Evolutionary conservation across 1,284 basidiomycete genomes (phyloP).

Genomic region (Porogramme epimiltina): DNA sequence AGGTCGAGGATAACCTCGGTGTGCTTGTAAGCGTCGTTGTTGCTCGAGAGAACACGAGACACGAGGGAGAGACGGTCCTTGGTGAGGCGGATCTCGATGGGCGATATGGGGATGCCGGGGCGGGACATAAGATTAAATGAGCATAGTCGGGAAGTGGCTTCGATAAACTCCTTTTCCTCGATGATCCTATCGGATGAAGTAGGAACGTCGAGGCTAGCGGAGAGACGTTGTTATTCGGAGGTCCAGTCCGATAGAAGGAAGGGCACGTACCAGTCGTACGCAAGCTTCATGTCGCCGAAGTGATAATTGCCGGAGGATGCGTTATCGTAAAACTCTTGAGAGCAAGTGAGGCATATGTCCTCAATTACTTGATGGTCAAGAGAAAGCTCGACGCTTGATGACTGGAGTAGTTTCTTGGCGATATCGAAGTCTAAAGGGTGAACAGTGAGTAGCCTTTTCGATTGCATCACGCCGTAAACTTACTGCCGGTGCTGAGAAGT

Average conservation of each 20-base stretch:
- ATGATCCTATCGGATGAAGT: slow-evolving; percentile 60
- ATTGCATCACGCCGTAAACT: slow-evolving; percentile 42
- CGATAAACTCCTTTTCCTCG: slow-evolving; percentile 88
- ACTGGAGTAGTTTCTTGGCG: slow-evolving; percentile 67
- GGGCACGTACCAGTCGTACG: slow-evolving; percentile 87
- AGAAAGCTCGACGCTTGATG: slow-evolving; percentile 50
- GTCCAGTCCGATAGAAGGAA: slow-evolving; percentile 14
- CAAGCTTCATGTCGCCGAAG: slow-evolving; percentile 91
- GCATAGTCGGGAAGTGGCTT: slow-evolving; percentile 86
- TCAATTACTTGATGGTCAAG: slow-evolving; percentile 63
- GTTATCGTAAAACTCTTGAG: slow-evolving; percentile 92
- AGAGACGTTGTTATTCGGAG: not conserved
- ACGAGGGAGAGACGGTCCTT: slow-evolving; percentile 85
- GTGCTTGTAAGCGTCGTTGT: slow-evolving; percentile 85
- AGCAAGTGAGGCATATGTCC: slow-evolving; percentile 77
- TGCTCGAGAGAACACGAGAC: slow-evolving; percentile 79
- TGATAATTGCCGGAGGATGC: slow-evolving; percentile 90
- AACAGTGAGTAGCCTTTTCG: slow-evolving; percentile 8
- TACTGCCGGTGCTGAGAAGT: slow-evolving; percentile 82
- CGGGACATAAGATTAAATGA: slow-evolving; percentile 81
- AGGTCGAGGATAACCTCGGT: slow-evolving; percentile 89
- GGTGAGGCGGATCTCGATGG: slow-evolving; percentile 88
- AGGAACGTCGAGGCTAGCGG: slow-evolving; percentile 74
- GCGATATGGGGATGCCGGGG: slow-evolving; percentile 77
- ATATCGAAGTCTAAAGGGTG: slow-evolving; percentile 71